Conservation (phyloP, 2,329 filamentous ascomycete genomes). For the Botrytis squamosa region DNA sequence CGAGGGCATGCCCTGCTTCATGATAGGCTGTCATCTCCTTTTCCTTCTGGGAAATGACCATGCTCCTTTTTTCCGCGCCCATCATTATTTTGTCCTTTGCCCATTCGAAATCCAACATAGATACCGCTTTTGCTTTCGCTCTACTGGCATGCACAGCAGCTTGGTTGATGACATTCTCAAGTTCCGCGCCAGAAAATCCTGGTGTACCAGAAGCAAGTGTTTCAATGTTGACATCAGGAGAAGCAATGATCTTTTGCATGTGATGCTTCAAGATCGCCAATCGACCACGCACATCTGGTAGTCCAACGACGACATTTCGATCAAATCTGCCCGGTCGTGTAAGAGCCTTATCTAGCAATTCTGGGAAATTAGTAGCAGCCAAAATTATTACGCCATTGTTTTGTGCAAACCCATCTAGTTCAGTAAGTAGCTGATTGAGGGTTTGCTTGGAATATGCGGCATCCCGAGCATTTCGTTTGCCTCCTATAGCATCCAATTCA, state of each 20-base stretch:
- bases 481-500: constrained; percentile 90
- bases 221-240: constrained; percentile 76
- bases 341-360: constrained; percentile 90
- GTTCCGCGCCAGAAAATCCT: constrained; percentile 90
- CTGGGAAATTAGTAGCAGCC: constrained; percentile 92
- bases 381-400: constrained; percentile 94
- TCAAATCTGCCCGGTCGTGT: constrained; percentile 95
- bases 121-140: constrained; percentile 72
- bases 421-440: constrained; percentile 92
- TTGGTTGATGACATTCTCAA: constrained; percentile 96
- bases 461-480: constrained; percentile 88
- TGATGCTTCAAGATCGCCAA: constrained; percentile 93
- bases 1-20: constrained; percentile 91
- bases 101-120: constrained; percentile 86
- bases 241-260: constrained; percentile 83
- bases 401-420: constrained; percentile 95
- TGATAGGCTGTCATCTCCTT: constrained; percentile 96
- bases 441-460: constrained; percentile 97
- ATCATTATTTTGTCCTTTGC: constrained; percentile 98
- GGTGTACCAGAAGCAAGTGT: constrained; percentile 83
- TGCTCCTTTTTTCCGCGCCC: constrained; percentile 87
- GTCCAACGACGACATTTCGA: constrained; percentile 80
- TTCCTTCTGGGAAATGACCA: constrained; percentile 88
- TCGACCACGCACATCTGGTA: constrained; percentile 91
- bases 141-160: constrained; percentile 94